These are phyloP conservation scores for Lagerstroemia fauriei DNA, from an alignment of 441 rosid species.

Conservation along the genomic window DNA sequence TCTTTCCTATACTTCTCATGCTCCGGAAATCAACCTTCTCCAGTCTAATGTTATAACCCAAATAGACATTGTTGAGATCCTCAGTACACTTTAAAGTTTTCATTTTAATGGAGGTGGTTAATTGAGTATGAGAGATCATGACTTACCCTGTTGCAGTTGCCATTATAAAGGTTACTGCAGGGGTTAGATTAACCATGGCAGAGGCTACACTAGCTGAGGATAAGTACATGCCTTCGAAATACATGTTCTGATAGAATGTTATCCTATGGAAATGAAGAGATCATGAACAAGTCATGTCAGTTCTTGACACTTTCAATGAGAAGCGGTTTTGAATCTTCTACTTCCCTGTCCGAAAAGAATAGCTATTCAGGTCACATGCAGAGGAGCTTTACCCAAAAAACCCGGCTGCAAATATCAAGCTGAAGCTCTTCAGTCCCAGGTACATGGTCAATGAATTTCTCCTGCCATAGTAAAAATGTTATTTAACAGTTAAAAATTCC, in stretches of 20 bases:
- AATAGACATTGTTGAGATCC: background rate
- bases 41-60: constrained; percentile 2
- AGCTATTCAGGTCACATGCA: background rate
- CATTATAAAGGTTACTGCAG: constrained; percentile 12
- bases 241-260: background rate
- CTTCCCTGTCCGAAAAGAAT: background rate
- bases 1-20: constrained; percentile 12
- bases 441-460: background rate
- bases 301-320: background rate
- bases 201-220: background rate
- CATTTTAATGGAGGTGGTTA: background rate
- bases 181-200: constrained; percentile 6
- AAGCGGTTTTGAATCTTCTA: background rate
- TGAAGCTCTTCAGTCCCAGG: constrained; percentile 13
- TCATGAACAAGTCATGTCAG: background rate
- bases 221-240: constrained; percentile 17
- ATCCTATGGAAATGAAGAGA: background rate
- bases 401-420: constrained; percentile 16
- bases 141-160: constrained; percentile 2
- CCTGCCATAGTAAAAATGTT: background rate
- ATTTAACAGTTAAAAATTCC: too few species aligned
- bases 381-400: constrained; percentile 15
- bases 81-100: background rate
- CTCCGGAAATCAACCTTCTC: constrained; percentile 13
- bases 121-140: background rate